A percentile compares a stretch with the other conserved stretches of the same genome.
These are phyloP conservation scores for Cladosporium sp. DNA, from an alignment of 2,329 filamentous ascomycete species.

Conservation along the genomic window DNA sequence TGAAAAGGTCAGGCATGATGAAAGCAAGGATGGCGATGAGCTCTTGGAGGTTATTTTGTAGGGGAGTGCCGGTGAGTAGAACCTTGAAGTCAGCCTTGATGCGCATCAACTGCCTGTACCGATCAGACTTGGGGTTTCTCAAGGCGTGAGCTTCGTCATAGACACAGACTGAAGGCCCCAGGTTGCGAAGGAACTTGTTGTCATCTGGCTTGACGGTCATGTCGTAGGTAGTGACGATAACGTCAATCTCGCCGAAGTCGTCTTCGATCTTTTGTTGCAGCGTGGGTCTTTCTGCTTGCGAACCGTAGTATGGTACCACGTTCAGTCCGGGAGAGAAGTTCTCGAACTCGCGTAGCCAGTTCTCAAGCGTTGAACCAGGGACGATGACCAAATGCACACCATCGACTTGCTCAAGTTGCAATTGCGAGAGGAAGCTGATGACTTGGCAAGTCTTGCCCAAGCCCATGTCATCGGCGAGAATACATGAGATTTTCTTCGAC, in stretches of 20 bases:
- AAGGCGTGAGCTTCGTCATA: constrained; percentile 95
- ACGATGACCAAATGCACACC: constrained; percentile 86
- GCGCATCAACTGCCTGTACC: constrained; percentile 76
- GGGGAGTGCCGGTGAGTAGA: constrained; percentile 83
- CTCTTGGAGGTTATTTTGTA: constrained; percentile 94
- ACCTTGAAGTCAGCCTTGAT: constrained; percentile 83
- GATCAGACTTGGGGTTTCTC: constrained; percentile 81
- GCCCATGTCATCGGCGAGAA: constrained; percentile 96
- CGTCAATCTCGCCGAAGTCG: constrained; percentile 65
- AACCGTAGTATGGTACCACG: constrained; percentile 73
- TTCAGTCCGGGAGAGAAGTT: constrained; percentile 78
- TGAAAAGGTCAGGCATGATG: constrained; percentile 84
- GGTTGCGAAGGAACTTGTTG: constrained; percentile 61
- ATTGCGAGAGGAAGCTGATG: constrained; percentile 83
- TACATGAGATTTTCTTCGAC: constrained; percentile 77
- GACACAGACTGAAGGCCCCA: constrained; percentile 63
- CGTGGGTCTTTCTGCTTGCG: constrained; percentile 65
- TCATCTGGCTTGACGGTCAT: constrained; percentile 63
- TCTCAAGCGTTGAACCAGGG: constrained; percentile 89
- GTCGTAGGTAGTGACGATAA: constrained; percentile 73
- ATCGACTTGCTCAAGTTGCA: constrained; percentile 68
- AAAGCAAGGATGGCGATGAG: constrained; percentile 90
- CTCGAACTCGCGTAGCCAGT: constrained; percentile 90
- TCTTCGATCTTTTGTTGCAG: constrained; percentile 69
- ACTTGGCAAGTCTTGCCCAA: constrained; percentile 94